These are phyloP conservation scores for Botrytis fabae DNA, from an alignment of 2,329 filamentous ascomycete species.

Conservation along the genomic window DNA sequence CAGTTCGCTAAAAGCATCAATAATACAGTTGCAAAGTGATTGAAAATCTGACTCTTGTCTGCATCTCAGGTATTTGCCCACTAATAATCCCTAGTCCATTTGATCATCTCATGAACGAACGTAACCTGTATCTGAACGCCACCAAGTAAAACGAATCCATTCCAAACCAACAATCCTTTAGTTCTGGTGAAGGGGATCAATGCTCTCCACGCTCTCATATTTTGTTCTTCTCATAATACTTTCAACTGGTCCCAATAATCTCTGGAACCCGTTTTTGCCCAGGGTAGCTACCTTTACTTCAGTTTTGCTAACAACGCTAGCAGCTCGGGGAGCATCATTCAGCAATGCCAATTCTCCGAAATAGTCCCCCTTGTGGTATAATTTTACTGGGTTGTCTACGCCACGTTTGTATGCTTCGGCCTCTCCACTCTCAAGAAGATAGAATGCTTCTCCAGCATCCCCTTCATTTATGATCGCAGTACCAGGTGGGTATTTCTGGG, in stretches of 20 bases:
- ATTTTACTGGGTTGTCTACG: constrained; percentile 67
- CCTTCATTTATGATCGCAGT: constrained; percentile 88
- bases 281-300: constrained; percentile 92
- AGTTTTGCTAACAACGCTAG: constrained; percentile 78
- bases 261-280: constrained; percentile 92
- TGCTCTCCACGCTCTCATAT: constrained; percentile 63
- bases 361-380: constrained; percentile 90
- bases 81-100: constrained; percentile 33
- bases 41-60: constrained; percentile 26
- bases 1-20: constrained; percentile 17
- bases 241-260: constrained; percentile 88
- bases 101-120: constrained; percentile 36
- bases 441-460: constrained; percentile 89
- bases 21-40: constrained; percentile 26
- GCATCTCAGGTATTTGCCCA: constrained; percentile 38
- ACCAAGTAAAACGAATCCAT: constrained; percentile 27
- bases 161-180: constrained; percentile 30
- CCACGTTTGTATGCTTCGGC: constrained; percentile 85
- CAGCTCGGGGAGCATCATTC: constrained; percentile 90
- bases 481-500: constrained; percentile 77
- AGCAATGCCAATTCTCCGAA: constrained; percentile 94
- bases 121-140: constrained; percentile 39
- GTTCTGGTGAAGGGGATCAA: constrained; percentile 61
- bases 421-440: constrained; percentile 82
- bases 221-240: constrained; percentile 82